phyloP scores from a whole-genome alignment of 306 rosid genomes.

The Albizia julibrissin region DNA sequence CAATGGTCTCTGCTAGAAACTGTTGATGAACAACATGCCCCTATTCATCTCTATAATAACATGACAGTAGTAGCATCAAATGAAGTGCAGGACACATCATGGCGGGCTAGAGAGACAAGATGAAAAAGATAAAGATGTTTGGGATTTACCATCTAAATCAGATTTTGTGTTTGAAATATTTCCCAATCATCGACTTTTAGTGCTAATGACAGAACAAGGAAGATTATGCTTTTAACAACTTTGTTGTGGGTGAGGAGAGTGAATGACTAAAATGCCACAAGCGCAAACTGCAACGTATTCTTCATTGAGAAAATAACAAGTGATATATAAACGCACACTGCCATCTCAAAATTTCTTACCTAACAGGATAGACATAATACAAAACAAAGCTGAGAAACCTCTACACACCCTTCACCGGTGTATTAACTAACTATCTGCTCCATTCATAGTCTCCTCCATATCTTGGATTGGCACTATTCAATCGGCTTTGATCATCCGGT shows the following conservation, averaged over 20 bases:
- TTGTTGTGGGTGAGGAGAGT: not conserved
- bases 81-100: too few relatives aligned
- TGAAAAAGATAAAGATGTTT: too few relatives aligned
- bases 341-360: slow-evolving; percentile 26
- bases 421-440: slow-evolving; percentile 47
- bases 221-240: not conserved
- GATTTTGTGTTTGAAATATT: too few relatives aligned
- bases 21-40: too few relatives aligned
- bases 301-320: not conserved
- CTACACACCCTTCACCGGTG: not conserved
- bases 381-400: slow-evolving; percentile 16
- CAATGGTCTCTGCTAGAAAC: not conserved
- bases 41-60: too few relatives aligned
- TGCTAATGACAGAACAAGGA: not conserved
- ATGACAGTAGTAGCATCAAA: too few relatives aligned
- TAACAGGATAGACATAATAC: slow-evolving; percentile 16
- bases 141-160: too few relatives aligned
- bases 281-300: not conserved
- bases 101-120: too few relatives aligned
- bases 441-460: slow-evolving; percentile 87
- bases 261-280: not conserved
- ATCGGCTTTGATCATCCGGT: slow-evolving; percentile 55
- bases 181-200: too few relatives aligned
- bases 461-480: slow-evolving; percentile 52
- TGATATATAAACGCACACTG: not conserved